Conservation (phyloP, 2,329 filamentous ascomycete species). For the Trichoderma oligosporum region DNA sequence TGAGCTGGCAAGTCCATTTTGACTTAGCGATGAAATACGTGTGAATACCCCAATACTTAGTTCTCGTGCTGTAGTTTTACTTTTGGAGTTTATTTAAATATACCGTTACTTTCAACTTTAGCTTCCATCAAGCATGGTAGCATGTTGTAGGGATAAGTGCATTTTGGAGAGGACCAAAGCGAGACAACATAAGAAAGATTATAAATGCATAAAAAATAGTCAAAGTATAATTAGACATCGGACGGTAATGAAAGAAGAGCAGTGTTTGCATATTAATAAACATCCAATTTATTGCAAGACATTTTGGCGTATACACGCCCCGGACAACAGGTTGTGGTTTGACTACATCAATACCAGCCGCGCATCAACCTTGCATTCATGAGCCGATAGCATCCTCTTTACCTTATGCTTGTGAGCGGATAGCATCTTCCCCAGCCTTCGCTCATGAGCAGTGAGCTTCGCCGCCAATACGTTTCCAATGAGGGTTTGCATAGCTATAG, state of each 20-base stretch:
- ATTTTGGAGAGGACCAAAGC: too few relatives aligned
- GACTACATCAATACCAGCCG: too few relatives aligned
- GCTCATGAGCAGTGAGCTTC: not conserved
- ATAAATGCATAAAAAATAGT: too few relatives aligned
- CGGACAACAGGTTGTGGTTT: too few relatives aligned
- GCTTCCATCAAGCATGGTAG: not conserved
- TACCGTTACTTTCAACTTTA: not conserved
- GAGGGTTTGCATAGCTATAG: not conserved
- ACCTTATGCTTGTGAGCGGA: not conserved
- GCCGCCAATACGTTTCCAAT: not conserved
- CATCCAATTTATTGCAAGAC: too few relatives aligned
- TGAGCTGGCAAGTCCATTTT: not conserved
- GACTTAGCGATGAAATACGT: not conserved
- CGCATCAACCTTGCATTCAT: not conserved
- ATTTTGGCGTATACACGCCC: too few relatives aligned
- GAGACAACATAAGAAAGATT: too few relatives aligned
- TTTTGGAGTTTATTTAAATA: not conserved
- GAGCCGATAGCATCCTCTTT: not conserved
- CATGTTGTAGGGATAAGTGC: too few relatives aligned
- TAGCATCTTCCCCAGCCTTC: not conserved
- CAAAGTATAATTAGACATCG: too few relatives aligned
- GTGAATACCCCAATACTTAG: slow-evolving; percentile 3
- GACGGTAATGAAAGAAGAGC: too few relatives aligned
- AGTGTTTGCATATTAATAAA: too few relatives aligned
- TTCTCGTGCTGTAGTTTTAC: not conserved